These are phyloP conservation scores for Abrus precatorius DNA, from an alignment of 306 rosid genomes.

Conservation along the genomic window DNA sequence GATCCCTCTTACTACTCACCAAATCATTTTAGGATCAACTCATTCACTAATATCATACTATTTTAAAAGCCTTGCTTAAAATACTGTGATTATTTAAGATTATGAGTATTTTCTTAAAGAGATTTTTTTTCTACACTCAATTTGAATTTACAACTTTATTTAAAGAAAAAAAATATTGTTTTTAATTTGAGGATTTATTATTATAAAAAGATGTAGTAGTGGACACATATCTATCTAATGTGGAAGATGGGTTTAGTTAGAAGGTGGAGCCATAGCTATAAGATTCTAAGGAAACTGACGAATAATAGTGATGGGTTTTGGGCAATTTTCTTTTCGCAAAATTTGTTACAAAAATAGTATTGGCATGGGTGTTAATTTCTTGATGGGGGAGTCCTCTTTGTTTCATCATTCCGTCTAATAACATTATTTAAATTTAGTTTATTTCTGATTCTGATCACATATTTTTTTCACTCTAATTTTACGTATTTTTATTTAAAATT, in stretches of 20 bases:
- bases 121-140: too few species aligned
- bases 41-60: background rate
- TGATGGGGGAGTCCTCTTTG: background rate
- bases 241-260: background rate
- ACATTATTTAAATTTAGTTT: background rate
- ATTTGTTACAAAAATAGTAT: too few species aligned
- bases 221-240: background rate
- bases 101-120: too few species aligned
- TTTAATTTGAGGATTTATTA: background rate
- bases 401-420: background rate
- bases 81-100: background rate
- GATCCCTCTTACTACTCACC: constrained; percentile 2
- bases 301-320: background rate
- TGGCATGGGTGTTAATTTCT: background rate
- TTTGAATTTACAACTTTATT: too few species aligned
- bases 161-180: too few species aligned
- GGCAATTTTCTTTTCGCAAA: too few species aligned
- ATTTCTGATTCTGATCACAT: too few species aligned
- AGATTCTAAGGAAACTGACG: background rate
- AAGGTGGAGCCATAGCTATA: background rate
- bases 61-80: background rate
- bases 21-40: background rate
- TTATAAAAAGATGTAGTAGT: background rate
- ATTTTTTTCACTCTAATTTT: too few species aligned
- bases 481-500: too few species aligned